phyloP scores from a whole-genome alignment of 129 eudicot species.

The Chrysanthemum seticuspe region DNA sequence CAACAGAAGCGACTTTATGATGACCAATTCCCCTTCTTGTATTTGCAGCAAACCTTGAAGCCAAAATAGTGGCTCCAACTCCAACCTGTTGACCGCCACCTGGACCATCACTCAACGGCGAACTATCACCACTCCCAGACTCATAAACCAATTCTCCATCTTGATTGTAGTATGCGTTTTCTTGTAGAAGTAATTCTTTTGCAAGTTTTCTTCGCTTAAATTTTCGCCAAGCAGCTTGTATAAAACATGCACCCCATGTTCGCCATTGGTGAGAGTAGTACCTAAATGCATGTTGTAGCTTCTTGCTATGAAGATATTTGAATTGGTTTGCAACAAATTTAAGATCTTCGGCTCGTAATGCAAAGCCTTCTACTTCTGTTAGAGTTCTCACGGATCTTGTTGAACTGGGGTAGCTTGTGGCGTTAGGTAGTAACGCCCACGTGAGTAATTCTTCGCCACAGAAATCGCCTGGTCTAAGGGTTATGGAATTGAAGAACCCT shows the following conservation, averaged over 20 bases:
- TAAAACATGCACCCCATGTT: constrained; percentile 76
- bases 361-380: constrained; percentile 91
- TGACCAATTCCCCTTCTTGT: constrained; percentile 47
- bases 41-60: constrained; percentile 67
- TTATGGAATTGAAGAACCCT: constrained; percentile 88
- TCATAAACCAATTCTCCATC: constrained; percentile 28
- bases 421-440: constrained; percentile 82
- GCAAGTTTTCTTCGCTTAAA: constrained; percentile 57
- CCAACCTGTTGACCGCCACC: constrained; percentile 38
- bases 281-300: constrained; percentile 81
- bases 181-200: constrained; percentile 60
- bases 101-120: constrained; percentile 25
- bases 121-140: constrained; percentile 21
- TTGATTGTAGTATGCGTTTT: constrained; percentile 28
- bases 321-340: constrained; percentile 75
- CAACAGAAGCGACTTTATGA: constrained; percentile 36
- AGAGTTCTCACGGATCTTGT: constrained; percentile 75
- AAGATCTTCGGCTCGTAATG: constrained; percentile 76
- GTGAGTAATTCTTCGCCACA: constrained; percentile 92
- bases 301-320: constrained; percentile 87
- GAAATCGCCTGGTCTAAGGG: constrained; percentile 89
- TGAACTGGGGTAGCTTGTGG: constrained; percentile 70
- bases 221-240: constrained; percentile 82
- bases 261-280: constrained; percentile 96
- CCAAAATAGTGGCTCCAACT: constrained; percentile 67